These are phyloP conservation scores for Aphanocladium album DNA, from an alignment of 2,329 filamentous ascomycete species.

Conservation along the genomic window DNA sequence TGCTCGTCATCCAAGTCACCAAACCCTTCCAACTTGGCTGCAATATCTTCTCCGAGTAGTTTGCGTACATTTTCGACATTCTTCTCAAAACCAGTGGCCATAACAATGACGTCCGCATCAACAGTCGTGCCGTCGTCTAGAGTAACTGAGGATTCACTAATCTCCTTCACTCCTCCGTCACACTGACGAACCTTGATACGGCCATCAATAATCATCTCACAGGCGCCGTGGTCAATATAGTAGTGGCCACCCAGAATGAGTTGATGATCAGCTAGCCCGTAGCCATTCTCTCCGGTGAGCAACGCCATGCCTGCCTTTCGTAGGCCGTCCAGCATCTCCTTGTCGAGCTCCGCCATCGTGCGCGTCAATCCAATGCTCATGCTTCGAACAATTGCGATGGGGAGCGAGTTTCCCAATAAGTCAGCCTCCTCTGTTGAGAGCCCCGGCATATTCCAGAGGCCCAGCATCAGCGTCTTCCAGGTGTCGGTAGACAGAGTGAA, in stretches of 20 bases:
- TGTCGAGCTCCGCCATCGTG: conserved; percentile 35
- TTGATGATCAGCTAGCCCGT: conserved; percentile 32
- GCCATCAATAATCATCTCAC: conserved; percentile 36
- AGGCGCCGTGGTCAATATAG: conserved; percentile 38
- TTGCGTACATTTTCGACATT: conserved; percentile 31
- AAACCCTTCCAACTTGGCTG: conserved; percentile 27
- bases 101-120: conserved; percentile 36
- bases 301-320: conserved; percentile 31
- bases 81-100: conserved; percentile 39
- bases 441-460: conserved; percentile 28
- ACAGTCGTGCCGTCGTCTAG: conserved; percentile 31
- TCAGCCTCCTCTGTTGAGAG: conserved; percentile 48
- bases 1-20: conserved; percentile 34
- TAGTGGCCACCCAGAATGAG: conserved; percentile 36
- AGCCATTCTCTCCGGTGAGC: conserved; percentile 31
- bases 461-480: conserved; percentile 38
- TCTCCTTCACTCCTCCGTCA: conserved; percentile 27
- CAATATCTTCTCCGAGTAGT: conserved; percentile 33
- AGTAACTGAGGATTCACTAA: conserved; percentile 22
- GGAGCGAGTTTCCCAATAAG: conserved; percentile 40
- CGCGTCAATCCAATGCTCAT: conserved; percentile 34
- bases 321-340: conserved; percentile 42
- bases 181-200: conserved; percentile 32
- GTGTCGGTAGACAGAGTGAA: conserved; percentile 42
- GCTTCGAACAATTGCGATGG: conserved; percentile 40